These are phyloP conservation scores for Syzygium aromaticum DNA, from an alignment of 345 rosid genomes.

Conservation along the genomic window DNA sequence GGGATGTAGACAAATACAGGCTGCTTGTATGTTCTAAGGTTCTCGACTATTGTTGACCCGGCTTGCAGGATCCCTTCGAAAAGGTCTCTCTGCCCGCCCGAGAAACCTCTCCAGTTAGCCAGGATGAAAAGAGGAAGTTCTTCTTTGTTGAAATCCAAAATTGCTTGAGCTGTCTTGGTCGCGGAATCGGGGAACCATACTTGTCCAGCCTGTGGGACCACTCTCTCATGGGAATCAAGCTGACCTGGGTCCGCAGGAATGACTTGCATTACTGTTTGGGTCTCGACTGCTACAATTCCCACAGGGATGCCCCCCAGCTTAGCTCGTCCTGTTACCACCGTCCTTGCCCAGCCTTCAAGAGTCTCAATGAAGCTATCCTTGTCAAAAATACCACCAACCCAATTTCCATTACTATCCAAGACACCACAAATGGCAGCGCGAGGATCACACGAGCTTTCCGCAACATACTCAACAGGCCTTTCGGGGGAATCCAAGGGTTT, in stretches of 20 bases:
- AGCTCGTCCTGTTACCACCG: conserved; percentile 99
- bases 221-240: conserved; percentile 97
- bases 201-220: conserved; percentile 99
- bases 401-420: conserved; percentile 54
- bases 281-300: conserved; percentile 97
- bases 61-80: conserved; percentile 99
- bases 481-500: conserved; percentile 70
- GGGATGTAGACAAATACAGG: conserved; percentile 99
- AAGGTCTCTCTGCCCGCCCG: conserved; percentile 98
- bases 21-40: conserved; percentile 89
- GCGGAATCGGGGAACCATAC: conserved; percentile 99
- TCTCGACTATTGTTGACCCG: conserved; percentile 96
- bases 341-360: conserved; percentile 99
- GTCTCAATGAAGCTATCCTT: conserved; percentile 88
- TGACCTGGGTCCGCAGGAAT: conserved; percentile 99
- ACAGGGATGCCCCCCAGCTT: conserved; percentile 98
- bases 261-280: conserved; percentile 96
- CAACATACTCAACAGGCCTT: conserved; percentile 79
- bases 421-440: conserved; percentile 89
- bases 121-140: conserved; percentile 94
- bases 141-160: conserved; percentile 91
- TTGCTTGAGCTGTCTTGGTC: conserved; percentile 90
- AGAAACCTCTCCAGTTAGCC: conserved; percentile 99
- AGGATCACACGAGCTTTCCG: conserved; percentile 92
- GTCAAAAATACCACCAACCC: conserved; percentile 98